phyloP scores from a whole-genome alignment of 352 stramenopile species.

The Lagenidium giganteum region DNA sequence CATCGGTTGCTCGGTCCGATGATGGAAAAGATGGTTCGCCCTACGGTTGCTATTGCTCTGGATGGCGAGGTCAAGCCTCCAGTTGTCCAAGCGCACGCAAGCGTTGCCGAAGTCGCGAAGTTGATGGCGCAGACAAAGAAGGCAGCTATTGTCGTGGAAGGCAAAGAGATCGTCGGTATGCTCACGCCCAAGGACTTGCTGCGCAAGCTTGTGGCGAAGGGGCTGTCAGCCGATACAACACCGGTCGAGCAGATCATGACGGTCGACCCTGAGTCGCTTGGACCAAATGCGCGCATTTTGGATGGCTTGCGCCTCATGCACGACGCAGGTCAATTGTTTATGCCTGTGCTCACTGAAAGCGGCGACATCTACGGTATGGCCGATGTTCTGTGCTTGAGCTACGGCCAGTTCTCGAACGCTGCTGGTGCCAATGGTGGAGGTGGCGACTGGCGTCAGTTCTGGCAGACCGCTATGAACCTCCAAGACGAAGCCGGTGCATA shows the following conservation, averaged over 20 bases:
- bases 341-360: slow-evolving; percentile 74
- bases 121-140: slow-evolving; percentile 86
- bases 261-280: slow-evolving; percentile 68
- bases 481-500: slow-evolving; percentile 82
- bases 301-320: slow-evolving; percentile 84
- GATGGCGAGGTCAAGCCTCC: slow-evolving; percentile 79
- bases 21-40: slow-evolving; percentile 88
- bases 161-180: slow-evolving; percentile 74
- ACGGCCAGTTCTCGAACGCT: slow-evolving; percentile 82
- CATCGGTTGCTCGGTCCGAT: slow-evolving; percentile 75
- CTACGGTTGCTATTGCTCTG: slow-evolving; percentile 74
- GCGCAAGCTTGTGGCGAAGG: slow-evolving; percentile 83
- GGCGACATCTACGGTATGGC: slow-evolving; percentile 84
- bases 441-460: slow-evolving; percentile 86
- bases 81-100: slow-evolving; percentile 69
- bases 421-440: slow-evolving; percentile 57
- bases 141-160: slow-evolving; percentile 73
- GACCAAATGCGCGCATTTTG: slow-evolving; percentile 72
- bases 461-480: slow-evolving; percentile 83
- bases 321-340: slow-evolving; percentile 78
- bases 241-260: slow-evolving; percentile 86
- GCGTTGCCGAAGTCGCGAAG: slow-evolving; percentile 65
- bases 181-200: slow-evolving; percentile 84
- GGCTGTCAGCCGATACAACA: slow-evolving; percentile 64
- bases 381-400: slow-evolving; percentile 84